A percentile compares a stretch with the other conserved stretches of the same genome.
These are phyloP conservation scores for Leccinum idahoense DNA, from an alignment of 1,284 basidiomycete genomes.

Conservation along the genomic window DNA sequence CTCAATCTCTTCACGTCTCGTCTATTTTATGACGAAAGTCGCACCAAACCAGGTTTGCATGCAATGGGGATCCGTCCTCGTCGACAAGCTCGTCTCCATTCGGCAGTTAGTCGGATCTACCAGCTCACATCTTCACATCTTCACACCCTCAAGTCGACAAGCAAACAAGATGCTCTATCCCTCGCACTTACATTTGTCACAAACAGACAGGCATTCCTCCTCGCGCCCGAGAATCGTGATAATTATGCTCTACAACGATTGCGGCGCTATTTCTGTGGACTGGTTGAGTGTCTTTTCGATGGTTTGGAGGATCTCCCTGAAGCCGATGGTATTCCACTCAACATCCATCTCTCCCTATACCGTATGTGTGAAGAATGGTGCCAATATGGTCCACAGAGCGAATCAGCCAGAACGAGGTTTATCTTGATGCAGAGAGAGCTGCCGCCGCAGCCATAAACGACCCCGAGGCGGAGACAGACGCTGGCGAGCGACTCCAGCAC, in stretches of 20 bases:
- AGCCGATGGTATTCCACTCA: constrained; percentile 69
- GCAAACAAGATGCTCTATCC: constrained; percentile 68
- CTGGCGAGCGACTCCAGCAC: constrained; percentile 66
- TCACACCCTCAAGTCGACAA: constrained; percentile 65
- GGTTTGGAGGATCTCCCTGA: constrained; percentile 68
- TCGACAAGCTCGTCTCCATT: constrained; percentile 79
- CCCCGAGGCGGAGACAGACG: constrained; percentile 43
- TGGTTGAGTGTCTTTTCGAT: constrained; percentile 83
- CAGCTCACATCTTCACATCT: constrained; percentile 69
- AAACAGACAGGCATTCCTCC: constrained; percentile 76
- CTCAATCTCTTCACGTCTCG: constrained; percentile 75
- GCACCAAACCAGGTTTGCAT: constrained; percentile 59
- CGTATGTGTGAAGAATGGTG: constrained; percentile 94
- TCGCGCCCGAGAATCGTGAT: constrained; percentile 66
- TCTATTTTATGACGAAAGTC: constrained; percentile 77
- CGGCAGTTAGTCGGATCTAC: constrained; percentile 88
- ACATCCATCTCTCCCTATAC: constrained; percentile 79
- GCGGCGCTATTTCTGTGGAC: constrained; percentile 86
- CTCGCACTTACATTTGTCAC: constrained; percentile 85
- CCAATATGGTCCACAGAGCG: constrained; percentile 74
- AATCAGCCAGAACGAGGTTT: constrained; percentile 69
- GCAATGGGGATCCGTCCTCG: constrained; percentile 54
- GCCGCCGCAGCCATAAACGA: constrained; percentile 52
- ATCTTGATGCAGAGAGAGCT: constrained; percentile 66
- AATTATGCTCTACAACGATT: constrained; percentile 79